Evolutionary conservation across 2,329 filamentous ascomycete species (phyloP), one percentile per base, ranked within the genome.

Genomic region (Daldinia sp.): DNA sequence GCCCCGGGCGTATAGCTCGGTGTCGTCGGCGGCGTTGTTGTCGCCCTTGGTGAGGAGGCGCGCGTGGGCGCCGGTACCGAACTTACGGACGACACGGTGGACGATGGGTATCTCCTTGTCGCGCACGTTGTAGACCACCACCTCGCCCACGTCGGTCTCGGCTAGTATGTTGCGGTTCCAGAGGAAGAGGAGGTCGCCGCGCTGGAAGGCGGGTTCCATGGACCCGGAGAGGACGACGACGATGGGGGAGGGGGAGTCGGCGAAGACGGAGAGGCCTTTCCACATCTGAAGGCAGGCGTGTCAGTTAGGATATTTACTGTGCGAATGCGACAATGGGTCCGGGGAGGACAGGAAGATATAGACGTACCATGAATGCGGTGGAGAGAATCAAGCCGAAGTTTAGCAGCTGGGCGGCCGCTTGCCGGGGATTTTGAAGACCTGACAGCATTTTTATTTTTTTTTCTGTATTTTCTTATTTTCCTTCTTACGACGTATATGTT

Each of bases 71-170:
- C 87, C 87, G 27, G 72, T 72, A 19, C 87, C 87, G 75, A 89
- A 90, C 75, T 87, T 88, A 79, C 94, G 87, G 56, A 98, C 90
- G 8, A 98, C 86, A 51, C 95, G 84, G 81, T 99, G 95, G 69
- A 99, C 95, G 78, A 99, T 99, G 27, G 95, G 95, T 67, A 99
- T 98, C 69, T 97, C 92, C 83, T 98, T 99, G 60, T 90, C 93
- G 76, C 88, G 86, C 55, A 97, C 91, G 75, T 96, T 96, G 79
- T 88, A 88, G 8, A 88, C 85, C 7, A 87, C 85, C n/a, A 88
- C 75, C 68, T 85, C 83, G 63, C 83, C 83, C 13, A 86, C 83
- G 41, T 81, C 80, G 1, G 83, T 85, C 67, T 87, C 84, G 55
- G 79, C 76, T n/a, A 82, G 45, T 4, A 87, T 57, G 70, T 89